Conservation (phyloP, 495 filamentous ascomycete genomes). For the Penicillium alfredii region DNA sequence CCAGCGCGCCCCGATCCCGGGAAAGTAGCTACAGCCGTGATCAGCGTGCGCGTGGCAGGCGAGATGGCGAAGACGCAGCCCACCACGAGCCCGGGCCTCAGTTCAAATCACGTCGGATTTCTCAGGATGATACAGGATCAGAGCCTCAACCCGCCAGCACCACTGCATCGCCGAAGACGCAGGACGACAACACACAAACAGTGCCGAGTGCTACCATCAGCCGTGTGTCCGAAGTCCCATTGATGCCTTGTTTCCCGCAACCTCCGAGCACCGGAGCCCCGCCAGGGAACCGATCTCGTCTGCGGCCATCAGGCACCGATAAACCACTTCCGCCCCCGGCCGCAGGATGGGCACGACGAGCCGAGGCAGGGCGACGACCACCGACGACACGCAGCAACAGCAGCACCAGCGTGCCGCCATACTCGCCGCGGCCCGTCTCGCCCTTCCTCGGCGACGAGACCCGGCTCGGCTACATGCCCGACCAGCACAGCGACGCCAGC, state of each 20-base stretch:
- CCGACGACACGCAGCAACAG: conserved; percentile 28
- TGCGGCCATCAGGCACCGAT: conserved; percentile 25
- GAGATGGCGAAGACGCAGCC: too few relatives aligned
- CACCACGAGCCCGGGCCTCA: too few relatives aligned
- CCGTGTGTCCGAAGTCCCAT: conserved; percentile 24
- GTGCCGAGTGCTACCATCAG: conserved; percentile 16
- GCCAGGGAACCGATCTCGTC: conserved; percentile 15
- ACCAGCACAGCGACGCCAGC: conserved; percentile 15
- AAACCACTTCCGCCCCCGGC: conserved; percentile 11
- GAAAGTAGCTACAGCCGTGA: conserved; percentile 16
- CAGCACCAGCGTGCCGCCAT: conserved; percentile 22
- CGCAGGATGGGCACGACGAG: conserved; percentile 8
- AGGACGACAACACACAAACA: conserved; percentile 2
- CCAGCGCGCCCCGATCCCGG: conserved; percentile 12
- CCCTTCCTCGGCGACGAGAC: conserved; percentile 14
- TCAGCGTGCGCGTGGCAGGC: too few relatives aligned
- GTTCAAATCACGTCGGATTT: too few relatives aligned
- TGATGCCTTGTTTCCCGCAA: conserved; percentile 17
- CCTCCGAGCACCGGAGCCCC: conserved; percentile 8
- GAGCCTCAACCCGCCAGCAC: conserved; percentile 5
- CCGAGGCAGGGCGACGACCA: conserved; percentile 20
- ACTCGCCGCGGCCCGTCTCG: conserved; percentile 15
- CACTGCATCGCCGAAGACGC: conserved; percentile 1
- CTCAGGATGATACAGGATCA: neutral
- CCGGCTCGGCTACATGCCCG: conserved; percentile 15